Evolutionary conservation across 208 protist genomes (phyloP).

Genomic region (Trypanosoma theileri): DNA sequence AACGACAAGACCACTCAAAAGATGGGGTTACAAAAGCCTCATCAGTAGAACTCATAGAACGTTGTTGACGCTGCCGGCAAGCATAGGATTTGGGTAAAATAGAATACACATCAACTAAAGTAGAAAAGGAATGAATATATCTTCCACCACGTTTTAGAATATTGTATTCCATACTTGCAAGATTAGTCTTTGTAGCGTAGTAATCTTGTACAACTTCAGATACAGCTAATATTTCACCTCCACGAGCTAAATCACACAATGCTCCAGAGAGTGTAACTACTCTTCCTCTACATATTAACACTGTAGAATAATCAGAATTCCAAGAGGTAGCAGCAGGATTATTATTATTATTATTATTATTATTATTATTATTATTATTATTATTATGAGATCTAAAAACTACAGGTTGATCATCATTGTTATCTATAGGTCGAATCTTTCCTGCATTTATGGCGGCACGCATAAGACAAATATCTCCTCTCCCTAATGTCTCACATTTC

Average conservation of each 20-base stretch:
- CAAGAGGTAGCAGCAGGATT: background rate
- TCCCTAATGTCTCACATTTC: conserved; percentile 21
- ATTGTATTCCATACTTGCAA: conserved; percentile 79
- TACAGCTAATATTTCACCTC: conserved; percentile 77
- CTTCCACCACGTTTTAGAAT: conserved; percentile 56
- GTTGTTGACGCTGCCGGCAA: conserved; percentile 46
- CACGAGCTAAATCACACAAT: conserved; percentile 64
- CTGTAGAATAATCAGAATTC: background rate
- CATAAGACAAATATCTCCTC: conserved; percentile 57
- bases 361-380: background rate
- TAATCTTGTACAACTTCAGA: conserved; percentile 72
- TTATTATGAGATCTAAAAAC: background rate
- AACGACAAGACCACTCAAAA: conserved; percentile 19
- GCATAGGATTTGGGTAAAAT: conserved; percentile 75
- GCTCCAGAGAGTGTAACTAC: conserved; percentile 67
- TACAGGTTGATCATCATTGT: background rate
- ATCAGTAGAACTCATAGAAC: background rate
- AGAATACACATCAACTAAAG: conserved; percentile 70
- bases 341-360: background rate
- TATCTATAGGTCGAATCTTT: conserved; percentile 7
- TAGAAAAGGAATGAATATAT: conserved; percentile 46
- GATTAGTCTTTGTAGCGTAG: conserved; percentile 65
- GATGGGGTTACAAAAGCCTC: too few relatives aligned
- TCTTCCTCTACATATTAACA: conserved; percentile 24
- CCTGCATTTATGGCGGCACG: conserved; percentile 54